Evolutionary conservation across 768 basidiomycete species (phyloP).

Genomic region (Amanita thiersii): DNA sequence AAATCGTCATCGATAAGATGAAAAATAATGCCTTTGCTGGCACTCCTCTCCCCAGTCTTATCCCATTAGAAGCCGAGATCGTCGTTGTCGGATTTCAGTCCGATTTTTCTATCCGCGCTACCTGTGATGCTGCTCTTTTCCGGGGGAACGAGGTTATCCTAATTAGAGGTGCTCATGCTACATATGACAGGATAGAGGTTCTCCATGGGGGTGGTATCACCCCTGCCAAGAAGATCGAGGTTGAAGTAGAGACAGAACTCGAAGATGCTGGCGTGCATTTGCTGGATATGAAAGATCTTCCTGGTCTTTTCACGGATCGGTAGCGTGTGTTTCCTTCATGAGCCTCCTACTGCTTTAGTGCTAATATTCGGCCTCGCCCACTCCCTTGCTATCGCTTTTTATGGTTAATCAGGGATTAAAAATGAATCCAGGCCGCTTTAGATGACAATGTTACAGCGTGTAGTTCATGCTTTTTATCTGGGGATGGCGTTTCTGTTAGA

Average conservation of each 20-base stretch:
- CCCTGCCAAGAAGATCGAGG: conserved; percentile 41
- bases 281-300: conserved; percentile 60
- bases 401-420: too few species aligned
- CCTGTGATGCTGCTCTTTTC: conserved; percentile 53
- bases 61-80: conserved; percentile 49
- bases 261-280: conserved; percentile 62
- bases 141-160: conserved; percentile 62
- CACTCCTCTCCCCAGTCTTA: conserved; percentile 40
- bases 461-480: too few species aligned
- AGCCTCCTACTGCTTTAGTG: background rate
- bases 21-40: conserved; percentile 68
- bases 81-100: conserved; percentile 62
- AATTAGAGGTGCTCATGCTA: conserved; percentile 59
- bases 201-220: conserved; percentile 50
- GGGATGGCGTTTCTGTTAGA: too few species aligned
- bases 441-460: too few species aligned
- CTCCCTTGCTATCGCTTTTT: too few species aligned
- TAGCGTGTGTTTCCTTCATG: conserved; percentile 16
- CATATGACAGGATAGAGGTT: conserved; percentile 58
- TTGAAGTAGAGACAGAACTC: conserved; percentile 56
- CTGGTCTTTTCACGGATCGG: conserved; percentile 49
- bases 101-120: conserved; percentile 52
- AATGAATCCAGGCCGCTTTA: too few species aligned
- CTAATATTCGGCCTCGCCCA: too few species aligned
- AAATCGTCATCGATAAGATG: conserved; percentile 54